Base-by-base conservation (phyloP, 2,329 filamentous ascomycete species). In the Trichoderma brevicompactum region DNA sequence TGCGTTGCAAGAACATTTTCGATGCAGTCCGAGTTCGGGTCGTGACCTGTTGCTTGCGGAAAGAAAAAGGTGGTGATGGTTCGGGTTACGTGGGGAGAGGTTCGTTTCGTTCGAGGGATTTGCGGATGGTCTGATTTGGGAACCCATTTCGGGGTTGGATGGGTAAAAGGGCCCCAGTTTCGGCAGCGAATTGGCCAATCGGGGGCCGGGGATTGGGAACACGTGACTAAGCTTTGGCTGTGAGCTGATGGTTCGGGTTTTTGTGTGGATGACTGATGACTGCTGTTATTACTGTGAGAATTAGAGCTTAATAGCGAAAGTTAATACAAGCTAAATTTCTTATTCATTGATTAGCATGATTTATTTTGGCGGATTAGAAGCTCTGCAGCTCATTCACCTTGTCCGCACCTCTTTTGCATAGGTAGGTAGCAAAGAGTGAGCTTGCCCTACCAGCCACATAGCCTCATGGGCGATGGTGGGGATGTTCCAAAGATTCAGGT, bases 1-100 rank as follows among this genome's bases (percentile, higher is more conserved):
- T 82, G 76, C 87, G 87, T 82, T 87, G 85, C 76, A 89, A 76
- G 73, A 89, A 87, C 87, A 89, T 88, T 28, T 28, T 28, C 23
- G 23, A 28, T 28, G 23, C 23, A 28, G 23, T 28, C 23, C 23
- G 23, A 28, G 68, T 43, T 63, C 19, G 36, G 10, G 49, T 64
- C 32, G n/a, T 3, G 12, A 6, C 23, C 41, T 34, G 55, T 44
- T 43, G 28, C 19, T 23, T 7, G 28, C n/a, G 7, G 17, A n/a
- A n/a, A 53, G 17, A n/a, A 53, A 17, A n/a, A 19, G 50, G 58
- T 62, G 49, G 17, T 46, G 60, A 44, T 60, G 55, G 71, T n/a
- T 36, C 49, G 49, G 50, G 28, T 9, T 32, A 17, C 34, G 40
- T 49, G 36, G 41, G 41, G 59, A 46, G 41, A 40, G 36, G 44